Percentiles rank a stretch among this genome's conserved stretches.
Conservation (phyloP, 2,329 filamentous ascomycete species). For the Cladosporium colombiae region DNA sequence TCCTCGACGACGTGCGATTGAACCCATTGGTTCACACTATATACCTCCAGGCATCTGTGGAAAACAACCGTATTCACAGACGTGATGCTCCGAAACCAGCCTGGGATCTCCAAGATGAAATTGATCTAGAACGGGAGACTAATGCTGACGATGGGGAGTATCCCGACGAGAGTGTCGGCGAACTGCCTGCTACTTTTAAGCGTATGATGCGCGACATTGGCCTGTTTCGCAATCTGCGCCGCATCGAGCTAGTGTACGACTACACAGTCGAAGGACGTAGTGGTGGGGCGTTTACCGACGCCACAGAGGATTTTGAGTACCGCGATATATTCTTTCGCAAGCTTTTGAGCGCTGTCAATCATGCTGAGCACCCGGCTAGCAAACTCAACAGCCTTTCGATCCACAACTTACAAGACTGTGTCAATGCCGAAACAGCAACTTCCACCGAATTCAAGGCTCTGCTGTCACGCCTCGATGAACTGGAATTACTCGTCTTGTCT, state of each 20-base stretch:
- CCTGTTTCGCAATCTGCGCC: background rate
- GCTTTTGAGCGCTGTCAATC: background rate
- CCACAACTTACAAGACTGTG: constrained; percentile 32
- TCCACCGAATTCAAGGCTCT: constrained; percentile 26
- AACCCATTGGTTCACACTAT: background rate
- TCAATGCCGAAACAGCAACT: constrained; percentile 18
- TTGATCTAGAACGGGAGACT: background rate
- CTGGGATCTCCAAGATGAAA: background rate
- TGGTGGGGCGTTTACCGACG: background rate
- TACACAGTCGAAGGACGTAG: background rate
- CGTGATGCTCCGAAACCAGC: background rate
- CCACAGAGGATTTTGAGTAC: background rate
- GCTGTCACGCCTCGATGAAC: constrained; percentile 22
- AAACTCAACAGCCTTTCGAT: constrained; percentile 27
- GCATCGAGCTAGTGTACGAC: background rate
- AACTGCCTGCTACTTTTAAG: constrained; percentile 1
- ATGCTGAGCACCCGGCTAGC: constrained; percentile 9
- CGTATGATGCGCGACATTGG: background rate
- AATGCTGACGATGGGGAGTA: background rate
- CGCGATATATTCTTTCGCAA: constrained; percentile 1
- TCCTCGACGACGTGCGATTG: background rate
- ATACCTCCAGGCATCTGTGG: background rate
- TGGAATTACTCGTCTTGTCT: background rate
- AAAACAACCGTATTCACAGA: background rate
- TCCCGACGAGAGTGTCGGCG: background rate